Conservation (phyloP, 768 basidiomycete species). For the Leucosporidium yakuticum region DNA sequence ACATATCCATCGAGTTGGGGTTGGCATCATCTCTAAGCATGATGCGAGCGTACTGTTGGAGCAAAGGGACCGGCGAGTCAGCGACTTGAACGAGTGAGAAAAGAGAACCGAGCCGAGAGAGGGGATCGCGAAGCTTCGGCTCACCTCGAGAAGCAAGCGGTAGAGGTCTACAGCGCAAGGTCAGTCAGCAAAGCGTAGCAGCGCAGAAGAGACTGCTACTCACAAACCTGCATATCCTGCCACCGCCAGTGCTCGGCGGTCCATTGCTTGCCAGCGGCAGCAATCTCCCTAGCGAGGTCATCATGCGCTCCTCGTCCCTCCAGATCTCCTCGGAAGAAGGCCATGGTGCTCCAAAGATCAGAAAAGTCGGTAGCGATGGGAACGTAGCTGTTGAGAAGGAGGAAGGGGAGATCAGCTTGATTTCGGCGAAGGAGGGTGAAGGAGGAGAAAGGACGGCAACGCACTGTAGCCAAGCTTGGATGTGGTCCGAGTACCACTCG, state of each 20-base stretch:
- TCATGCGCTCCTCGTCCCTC: conserved; percentile 57
- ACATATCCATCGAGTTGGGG: neutral
- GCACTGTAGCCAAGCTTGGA: conserved; percentile 47
- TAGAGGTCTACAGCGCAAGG: conserved; percentile 4
- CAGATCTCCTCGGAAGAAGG: conserved; percentile 65
- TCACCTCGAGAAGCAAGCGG: conserved; percentile 25
- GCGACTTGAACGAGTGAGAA: too few relatives aligned
- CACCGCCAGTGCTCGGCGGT: conserved; percentile 34
- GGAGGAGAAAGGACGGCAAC: neutral
- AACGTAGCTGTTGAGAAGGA: conserved; percentile 27
- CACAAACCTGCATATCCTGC: conserved; percentile 36
- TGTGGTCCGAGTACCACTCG: conserved; percentile 38
- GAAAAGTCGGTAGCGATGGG: conserved; percentile 38
- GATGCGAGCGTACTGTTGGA: conserved; percentile 24
- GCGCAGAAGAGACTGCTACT: neutral
- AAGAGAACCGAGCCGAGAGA: neutral
- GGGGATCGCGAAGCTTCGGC: neutral
- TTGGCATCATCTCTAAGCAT: conserved; percentile 9
- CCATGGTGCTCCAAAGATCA: conserved; percentile 57
- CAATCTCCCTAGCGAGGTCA: conserved; percentile 55
- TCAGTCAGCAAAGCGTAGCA: neutral
- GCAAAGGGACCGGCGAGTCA: conserved; percentile 8
- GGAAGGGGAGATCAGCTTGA: conserved; percentile 11
- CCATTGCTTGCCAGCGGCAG: conserved; percentile 47
- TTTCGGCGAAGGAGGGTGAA: too few relatives aligned